Evolutionary conservation across 257 asterid genomes (phyloP).

Genomic region (Solanum microdontum): DNA sequence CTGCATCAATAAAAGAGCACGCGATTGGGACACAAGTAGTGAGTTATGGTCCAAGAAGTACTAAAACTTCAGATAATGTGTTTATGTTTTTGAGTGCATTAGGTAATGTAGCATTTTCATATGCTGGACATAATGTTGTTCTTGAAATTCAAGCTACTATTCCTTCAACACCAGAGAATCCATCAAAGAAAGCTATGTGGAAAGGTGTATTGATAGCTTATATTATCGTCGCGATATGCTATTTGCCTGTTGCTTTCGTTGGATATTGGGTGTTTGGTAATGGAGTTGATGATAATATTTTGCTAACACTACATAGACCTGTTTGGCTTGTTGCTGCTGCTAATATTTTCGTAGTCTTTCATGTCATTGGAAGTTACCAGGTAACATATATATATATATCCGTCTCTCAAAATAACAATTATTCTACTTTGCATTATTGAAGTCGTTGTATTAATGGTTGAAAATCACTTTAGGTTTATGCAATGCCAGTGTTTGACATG

Average conservation of each 20-base stretch:
- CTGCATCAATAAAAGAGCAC: constrained; percentile 21
- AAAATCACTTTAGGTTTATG: neutral
- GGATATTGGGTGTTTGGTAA: constrained; percentile 44
- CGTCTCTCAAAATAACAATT: neutral
- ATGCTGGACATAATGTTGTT: constrained; percentile 64
- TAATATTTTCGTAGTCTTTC: constrained; percentile 54
- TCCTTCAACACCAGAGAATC: constrained; percentile 53
- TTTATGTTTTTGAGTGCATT: constrained; percentile 44
- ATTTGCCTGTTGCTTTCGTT: constrained; percentile 46
- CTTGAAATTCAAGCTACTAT: constrained; percentile 65
- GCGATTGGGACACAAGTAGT: neutral
- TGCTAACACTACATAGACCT: constrained; percentile 37
- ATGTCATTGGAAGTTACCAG: constrained; percentile 70
- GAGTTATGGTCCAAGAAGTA: constrained; percentile 21
- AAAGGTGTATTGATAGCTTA: constrained; percentile 55
- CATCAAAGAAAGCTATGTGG: constrained; percentile 68
- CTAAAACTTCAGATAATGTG: neutral
- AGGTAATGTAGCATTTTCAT: constrained; percentile 63
- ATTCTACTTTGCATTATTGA: too few species aligned
- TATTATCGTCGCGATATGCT: constrained; percentile 38
- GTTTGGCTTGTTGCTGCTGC: constrained; percentile 47
- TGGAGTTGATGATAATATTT: constrained; percentile 38
- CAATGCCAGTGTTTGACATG: neutral
- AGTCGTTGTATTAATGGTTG: neutral
- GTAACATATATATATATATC: neutral